A percentile compares a stretch with the other conserved stretches of the same genome.
phyloP scores from a whole-genome alignment of 441 rosid genomes.

The Pelargonium cotyledonis region DNA sequence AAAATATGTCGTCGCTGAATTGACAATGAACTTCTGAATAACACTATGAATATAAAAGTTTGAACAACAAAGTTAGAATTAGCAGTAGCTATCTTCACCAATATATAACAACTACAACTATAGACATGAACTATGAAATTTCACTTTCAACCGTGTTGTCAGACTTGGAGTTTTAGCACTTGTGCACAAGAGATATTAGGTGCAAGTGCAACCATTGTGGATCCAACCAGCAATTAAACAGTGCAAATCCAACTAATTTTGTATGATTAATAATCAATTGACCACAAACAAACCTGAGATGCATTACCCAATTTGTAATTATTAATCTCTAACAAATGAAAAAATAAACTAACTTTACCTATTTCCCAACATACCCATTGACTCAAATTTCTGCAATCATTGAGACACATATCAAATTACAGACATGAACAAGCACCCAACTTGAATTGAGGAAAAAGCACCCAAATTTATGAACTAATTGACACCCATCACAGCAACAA shows the following conservation, averaged over 20 bases:
- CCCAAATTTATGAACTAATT: not conserved
- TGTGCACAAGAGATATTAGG: not conserved
- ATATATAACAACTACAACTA: not conserved
- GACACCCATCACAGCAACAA: not conserved
- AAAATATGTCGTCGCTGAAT: not conserved
- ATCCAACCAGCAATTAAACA: not conserved
- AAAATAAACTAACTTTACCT: not conserved
- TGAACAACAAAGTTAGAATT: not conserved
- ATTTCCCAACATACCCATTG: not conserved
- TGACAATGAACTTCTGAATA: not conserved
- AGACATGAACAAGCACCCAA: too few relatives aligned
- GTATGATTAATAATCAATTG: not conserved
- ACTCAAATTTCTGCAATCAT: not conserved
- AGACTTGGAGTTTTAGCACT: not conserved
- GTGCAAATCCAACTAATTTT: not conserved
- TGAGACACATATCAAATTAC: too few relatives aligned
- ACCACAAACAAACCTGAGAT: not conserved
- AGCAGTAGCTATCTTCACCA: not conserved
- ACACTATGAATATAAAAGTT: too few relatives aligned
- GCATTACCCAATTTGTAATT: not conserved
- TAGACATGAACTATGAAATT: not conserved
- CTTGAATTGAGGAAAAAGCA: too few relatives aligned
- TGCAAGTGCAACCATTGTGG: not conserved
- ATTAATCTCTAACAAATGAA: not conserved
- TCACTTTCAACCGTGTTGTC: not conserved